Evolutionary conservation across 495 filamentous ascomycete genomes (phyloP).

Genomic region (Venustampulla echinocandica): DNA sequence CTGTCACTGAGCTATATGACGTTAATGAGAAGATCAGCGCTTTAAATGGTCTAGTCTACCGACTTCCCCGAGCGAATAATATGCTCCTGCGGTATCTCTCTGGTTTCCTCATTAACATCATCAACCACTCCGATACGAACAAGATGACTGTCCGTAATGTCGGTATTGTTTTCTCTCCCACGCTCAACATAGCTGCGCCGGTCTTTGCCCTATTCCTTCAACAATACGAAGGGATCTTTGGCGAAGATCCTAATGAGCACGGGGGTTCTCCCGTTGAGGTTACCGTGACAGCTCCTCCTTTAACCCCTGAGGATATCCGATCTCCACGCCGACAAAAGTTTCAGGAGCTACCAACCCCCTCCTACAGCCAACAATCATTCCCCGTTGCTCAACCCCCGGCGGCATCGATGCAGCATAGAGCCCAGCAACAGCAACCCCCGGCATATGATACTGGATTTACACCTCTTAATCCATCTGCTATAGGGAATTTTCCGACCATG

Average conservation of each 20-base stretch:
- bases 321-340: slow-evolving; percentile 63
- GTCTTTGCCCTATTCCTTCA: slow-evolving; percentile 91
- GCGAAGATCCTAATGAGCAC: slow-evolving; percentile 53
- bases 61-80: slow-evolving; percentile 71
- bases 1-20: slow-evolving; percentile 72
- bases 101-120: slow-evolving; percentile 77
- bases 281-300: slow-evolving; percentile 31
- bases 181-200: slow-evolving; percentile 90
- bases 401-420: slow-evolving; percentile 13
- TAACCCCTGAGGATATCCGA: slow-evolving; percentile 52
- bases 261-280: slow-evolving; percentile 35
- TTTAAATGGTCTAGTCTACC: slow-evolving; percentile 77
- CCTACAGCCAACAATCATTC: slow-evolving; percentile 55
- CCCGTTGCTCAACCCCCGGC: slow-evolving; percentile 17
- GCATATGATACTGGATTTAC: slow-evolving; percentile 52
- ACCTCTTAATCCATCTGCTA: slow-evolving; percentile 44
- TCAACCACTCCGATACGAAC: slow-evolving; percentile 82
- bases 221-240: slow-evolving; percentile 82
- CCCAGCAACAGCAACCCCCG: slow-evolving; percentile 23
- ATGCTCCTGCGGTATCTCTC: slow-evolving; percentile 74
- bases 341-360: slow-evolving; percentile 58
- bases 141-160: slow-evolving; percentile 99
- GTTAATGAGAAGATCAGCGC: slow-evolving; percentile 68
- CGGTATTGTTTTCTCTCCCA: slow-evolving; percentile 97
- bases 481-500: slow-evolving; percentile 12